Evolutionary conservation across 441 rosid genomes (phyloP).

Genomic region (Gossypium lobatum): DNA sequence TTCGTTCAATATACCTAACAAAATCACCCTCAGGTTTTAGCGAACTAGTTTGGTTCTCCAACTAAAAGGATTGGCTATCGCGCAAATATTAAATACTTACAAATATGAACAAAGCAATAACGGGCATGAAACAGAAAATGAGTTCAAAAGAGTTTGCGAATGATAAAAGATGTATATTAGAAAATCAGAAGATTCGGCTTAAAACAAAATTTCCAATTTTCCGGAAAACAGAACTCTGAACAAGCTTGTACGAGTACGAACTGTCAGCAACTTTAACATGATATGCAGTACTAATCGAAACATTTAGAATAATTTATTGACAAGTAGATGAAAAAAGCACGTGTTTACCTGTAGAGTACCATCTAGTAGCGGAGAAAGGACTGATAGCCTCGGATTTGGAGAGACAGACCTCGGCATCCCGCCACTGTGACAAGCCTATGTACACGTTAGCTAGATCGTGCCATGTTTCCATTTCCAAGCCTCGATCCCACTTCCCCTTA

Average conservation of each 20-base stretch:
- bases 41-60: background rate
- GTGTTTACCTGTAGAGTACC: constrained; percentile 31
- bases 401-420: constrained; percentile 46
- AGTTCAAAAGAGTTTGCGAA: background rate
- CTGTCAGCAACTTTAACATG: background rate
- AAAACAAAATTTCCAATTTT: background rate
- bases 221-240: background rate
- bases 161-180: background rate
- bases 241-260: background rate
- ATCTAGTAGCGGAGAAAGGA: constrained; percentile 41
- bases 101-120: background rate
- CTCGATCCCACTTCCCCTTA: constrained; percentile 21
- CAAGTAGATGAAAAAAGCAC: background rate
- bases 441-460: constrained; percentile 44
- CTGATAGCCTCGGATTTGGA: constrained; percentile 35
- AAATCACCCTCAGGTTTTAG: constrained; percentile 2
- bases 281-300: background rate
- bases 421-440: constrained; percentile 40
- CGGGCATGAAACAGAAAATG: background rate
- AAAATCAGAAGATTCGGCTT: background rate
- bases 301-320: background rate
- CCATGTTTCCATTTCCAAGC: constrained; percentile 47
- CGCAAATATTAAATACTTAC: background rate
- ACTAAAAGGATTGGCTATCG: background rate
- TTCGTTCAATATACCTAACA: constrained; percentile 36